A percentile compares a stretch with the other conserved stretches of the same genome.
Conservation (phyloP, 306 rosid species). For the Castanopsis chinensis region DNA sequence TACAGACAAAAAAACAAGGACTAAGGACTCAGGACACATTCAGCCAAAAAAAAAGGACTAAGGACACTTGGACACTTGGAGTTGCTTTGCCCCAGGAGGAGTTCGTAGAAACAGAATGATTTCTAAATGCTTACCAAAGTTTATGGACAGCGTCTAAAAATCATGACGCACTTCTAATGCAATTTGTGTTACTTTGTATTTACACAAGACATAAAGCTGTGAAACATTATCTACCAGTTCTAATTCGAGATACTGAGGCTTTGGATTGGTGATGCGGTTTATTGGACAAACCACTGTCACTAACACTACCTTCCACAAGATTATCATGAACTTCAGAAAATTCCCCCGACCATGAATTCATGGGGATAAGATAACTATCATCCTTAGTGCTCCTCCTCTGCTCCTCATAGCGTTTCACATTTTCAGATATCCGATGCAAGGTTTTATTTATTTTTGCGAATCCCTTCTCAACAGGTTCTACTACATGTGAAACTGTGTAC, state of each 20-base stretch:
- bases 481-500: constrained; percentile 89
- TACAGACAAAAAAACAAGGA: too few species aligned
- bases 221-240: constrained; percentile 43
- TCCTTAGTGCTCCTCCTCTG: constrained; percentile 70
- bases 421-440: constrained; percentile 86
- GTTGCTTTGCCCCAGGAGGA: too few species aligned
- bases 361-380: constrained; percentile 66
- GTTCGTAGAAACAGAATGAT: too few species aligned
- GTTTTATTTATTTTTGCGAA: constrained; percentile 77
- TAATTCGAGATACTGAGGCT: constrained; percentile 41
- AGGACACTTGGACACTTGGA: too few species aligned
- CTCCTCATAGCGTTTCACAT: constrained; percentile 85
- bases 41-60: too few species aligned
- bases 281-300: constrained; percentile 72
- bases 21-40: too few species aligned
- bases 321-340: constrained; percentile 61
- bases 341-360: constrained; percentile 67
- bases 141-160: background rate
- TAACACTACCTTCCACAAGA: constrained; percentile 73
- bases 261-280: constrained; percentile 53
- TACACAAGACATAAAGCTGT: background rate
- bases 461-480: constrained; percentile 95
- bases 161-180: background rate
- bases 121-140: too few species aligned
- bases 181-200: background rate